A percentile compares a stretch with the other conserved stretches of the same genome.
Conservation (phyloP, 768 basidiomycete species). For the Boletus edulis region DNA sequence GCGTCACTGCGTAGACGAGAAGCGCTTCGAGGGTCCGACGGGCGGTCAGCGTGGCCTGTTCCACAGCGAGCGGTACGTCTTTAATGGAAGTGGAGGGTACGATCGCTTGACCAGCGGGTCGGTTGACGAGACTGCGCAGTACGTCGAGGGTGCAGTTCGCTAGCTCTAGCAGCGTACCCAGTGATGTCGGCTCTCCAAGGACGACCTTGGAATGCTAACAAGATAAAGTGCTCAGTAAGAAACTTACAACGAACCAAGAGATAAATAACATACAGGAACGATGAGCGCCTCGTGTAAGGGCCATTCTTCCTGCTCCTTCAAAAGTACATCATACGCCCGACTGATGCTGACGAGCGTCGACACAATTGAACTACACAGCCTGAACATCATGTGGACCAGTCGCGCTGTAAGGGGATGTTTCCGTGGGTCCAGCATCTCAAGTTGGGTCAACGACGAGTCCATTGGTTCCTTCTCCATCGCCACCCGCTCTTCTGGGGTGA, state of each 20-base stretch:
- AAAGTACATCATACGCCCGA: slow-evolving; percentile 63
- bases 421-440: slow-evolving; percentile 55
- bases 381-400: slow-evolving; percentile 69
- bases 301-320: slow-evolving; percentile 70
- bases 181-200: slow-evolving; percentile 74
- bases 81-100: slow-evolving; percentile 32
- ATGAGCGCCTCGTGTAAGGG: slow-evolving; percentile 64
- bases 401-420: slow-evolving; percentile 72
- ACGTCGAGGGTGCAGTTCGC: slow-evolving; percentile 76
- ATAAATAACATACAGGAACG: slow-evolving; percentile 56
- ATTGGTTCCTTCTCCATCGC: slow-evolving; percentile 61
- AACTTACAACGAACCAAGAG: neutral
- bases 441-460: slow-evolving; percentile 33
- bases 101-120: slow-evolving; percentile 57
- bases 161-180: slow-evolving; percentile 86
- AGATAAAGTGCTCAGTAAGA: neutral
- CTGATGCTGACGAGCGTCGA: slow-evolving; percentile 69
- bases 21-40: slow-evolving; percentile 66
- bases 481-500: slow-evolving; percentile 70
- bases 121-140: slow-evolving; percentile 61
- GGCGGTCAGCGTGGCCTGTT: slow-evolving; percentile 53
- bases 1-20: slow-evolving; percentile 69
- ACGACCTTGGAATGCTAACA: slow-evolving; percentile 82
- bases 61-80: slow-evolving; percentile 44
- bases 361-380: slow-evolving; percentile 66